Percentiles rank a stretch among this genome's conserved stretches.
phyloP scores from a whole-genome alignment of 148 eudicot genomes.

The Gaultheria prostrata region DNA sequence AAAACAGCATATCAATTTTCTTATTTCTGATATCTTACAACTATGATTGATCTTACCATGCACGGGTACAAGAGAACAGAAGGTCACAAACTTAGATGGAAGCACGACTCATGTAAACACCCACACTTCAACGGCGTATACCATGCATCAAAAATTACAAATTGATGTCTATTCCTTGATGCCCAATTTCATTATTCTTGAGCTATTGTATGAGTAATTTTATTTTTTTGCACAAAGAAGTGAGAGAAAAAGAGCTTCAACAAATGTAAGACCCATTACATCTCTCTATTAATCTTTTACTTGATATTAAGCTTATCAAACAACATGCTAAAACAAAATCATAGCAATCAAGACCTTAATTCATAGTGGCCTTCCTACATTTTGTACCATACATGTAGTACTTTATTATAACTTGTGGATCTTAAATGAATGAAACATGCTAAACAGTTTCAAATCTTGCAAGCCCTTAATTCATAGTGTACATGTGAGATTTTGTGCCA shows the following conservation, averaged over 20 bases:
- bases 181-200: neutral
- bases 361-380: neutral
- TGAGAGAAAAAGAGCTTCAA: neutral
- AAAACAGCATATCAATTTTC: neutral
- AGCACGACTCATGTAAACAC: neutral
- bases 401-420: neutral
- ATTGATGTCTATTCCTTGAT: neutral
- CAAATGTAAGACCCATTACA: neutral
- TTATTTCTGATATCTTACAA: neutral
- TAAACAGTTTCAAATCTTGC: neutral
- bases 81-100: neutral
- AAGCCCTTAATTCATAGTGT: neutral
- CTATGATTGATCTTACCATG: neutral
- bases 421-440: slow-evolving; percentile 3
- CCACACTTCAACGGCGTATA: too few species aligned
- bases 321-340: neutral
- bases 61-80: neutral
- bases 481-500: neutral
- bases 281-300: neutral
- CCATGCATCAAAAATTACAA: neutral
- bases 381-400: neutral
- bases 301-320: neutral
- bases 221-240: neutral
- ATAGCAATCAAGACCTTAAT: neutral
- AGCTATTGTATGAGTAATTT: neutral